These are phyloP conservation scores for Rhamnella rubrinervis DNA, from an alignment of 331 rosid species.

Conservation along the genomic window DNA sequence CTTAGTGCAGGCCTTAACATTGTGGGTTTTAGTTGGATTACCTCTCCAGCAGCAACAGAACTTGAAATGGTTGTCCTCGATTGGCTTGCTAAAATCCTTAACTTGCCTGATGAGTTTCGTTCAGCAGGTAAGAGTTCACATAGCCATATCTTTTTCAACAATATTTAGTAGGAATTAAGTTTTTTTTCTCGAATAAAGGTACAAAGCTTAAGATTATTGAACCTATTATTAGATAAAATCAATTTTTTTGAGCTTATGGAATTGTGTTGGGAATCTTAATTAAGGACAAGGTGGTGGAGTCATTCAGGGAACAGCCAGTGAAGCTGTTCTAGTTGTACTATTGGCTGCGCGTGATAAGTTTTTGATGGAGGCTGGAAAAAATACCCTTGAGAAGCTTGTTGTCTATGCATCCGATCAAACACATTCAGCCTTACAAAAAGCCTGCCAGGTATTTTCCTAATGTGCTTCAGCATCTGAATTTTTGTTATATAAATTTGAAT, in stretches of 20 bases:
- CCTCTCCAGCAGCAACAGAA: conserved; percentile 98
- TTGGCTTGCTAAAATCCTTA: conserved; percentile 82
- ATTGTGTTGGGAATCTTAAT: conserved; percentile 31
- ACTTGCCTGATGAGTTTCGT: conserved; percentile 60
- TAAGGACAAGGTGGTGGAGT: conserved; percentile 93
- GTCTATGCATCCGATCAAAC: conserved; percentile 90
- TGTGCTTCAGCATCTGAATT: conserved; percentile 11
- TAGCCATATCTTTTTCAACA: conserved; percentile 5
- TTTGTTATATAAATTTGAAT: too few species aligned
- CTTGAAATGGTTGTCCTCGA: conserved; percentile 88
- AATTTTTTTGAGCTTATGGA: conserved; percentile 5
- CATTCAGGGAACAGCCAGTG: conserved; percentile 96
- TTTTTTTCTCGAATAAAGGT: too few species aligned
- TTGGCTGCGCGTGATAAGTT: conserved; percentile 87
- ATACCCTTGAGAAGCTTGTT: conserved; percentile 66
- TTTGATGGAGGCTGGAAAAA: conserved; percentile 55
- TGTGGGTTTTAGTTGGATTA: conserved; percentile 93
- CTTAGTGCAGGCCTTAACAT: conserved; percentile 88
- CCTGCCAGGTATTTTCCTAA: conserved; percentile 68
- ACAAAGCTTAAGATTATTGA: too few species aligned
- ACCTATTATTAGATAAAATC: too few species aligned
- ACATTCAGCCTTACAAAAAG: conserved; percentile 72
- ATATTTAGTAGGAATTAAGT: background rate
- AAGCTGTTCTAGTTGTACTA: conserved; percentile 83
- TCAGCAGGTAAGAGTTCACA: conserved; percentile 52